Conservation (phyloP, 2,329 filamentous ascomycete species). For the Gnomoniopsis sp. region DNA sequence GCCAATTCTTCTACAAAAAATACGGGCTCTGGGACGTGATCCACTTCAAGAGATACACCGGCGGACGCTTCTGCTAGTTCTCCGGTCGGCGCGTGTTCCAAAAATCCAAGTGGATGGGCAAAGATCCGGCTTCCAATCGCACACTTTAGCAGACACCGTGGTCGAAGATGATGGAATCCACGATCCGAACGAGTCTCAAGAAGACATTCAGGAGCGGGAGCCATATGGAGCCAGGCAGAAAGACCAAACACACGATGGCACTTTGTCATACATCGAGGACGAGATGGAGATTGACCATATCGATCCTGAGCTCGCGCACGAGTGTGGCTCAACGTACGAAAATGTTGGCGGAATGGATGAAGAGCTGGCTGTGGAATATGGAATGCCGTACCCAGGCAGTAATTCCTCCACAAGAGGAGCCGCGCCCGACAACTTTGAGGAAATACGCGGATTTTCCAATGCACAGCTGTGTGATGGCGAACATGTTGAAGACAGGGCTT, state of each 20-base stretch:
- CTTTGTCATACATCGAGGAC: background rate
- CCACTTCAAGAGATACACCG: background rate
- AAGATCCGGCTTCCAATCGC: background rate
- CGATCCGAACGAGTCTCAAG: background rate
- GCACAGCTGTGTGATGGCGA: background rate
- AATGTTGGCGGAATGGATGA: background rate
- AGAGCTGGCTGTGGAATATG: background rate
- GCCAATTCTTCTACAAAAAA: background rate
- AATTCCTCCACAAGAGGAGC: no score
- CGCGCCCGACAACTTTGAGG: background rate
- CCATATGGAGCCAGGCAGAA: background rate
- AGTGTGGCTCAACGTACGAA: no score
- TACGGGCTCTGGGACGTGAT: background rate
- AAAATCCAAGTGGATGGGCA: background rate
- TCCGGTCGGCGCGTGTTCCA: background rate
- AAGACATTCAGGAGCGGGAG: background rate
- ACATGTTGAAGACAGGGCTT: background rate
- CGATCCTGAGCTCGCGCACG: no score
- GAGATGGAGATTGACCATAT: no score
- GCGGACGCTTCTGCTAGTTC: background rate
- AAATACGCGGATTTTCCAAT: background rate
- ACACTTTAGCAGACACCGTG: background rate
- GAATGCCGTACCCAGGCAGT: no score
- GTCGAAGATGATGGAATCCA: background rate
- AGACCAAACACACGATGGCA: background rate